Evolutionary conservation across 352 stramenopile species (phyloP), one percentile per base, ranked within the genome.

Genomic region (Thalassiosira hispida): DNA sequence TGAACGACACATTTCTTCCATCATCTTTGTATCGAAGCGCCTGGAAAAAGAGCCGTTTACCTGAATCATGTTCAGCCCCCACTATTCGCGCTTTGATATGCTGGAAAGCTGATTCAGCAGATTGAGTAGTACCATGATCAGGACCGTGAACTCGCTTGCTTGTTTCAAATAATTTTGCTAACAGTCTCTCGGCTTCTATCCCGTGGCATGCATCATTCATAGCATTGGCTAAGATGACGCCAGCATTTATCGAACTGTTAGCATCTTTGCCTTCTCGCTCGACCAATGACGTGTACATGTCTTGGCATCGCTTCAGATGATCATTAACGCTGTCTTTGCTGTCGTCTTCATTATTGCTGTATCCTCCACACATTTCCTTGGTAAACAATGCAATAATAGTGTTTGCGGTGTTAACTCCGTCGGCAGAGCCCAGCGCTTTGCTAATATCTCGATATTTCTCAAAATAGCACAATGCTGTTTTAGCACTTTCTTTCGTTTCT

Each of bases 141-240:
- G 57, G 23, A 27, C 27, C 27, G 22, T 23, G 31, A 33, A 47
- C 57, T 31, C 57, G 27, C 18, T 66, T 14, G 57, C 57, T 33
- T 52, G 11, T 52, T 9, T 2, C 18, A 29, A 2, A 31, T 16
- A 66, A 20, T 18, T 49, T 49, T 14, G 40, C 51, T 5, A 33
- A 25, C 2, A 66, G 57, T 31, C 20, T 66, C 27, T 47, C 27
- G 14, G 27, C 25, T 47, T 66, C 31, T 31, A 64, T 64, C 55
- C n/a, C 27, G 9, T 31, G 25, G 57, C 20, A 18, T 3, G 18
- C 11, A 5, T 23, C 20, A 14, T 8, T 5, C 1, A 51, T 12
- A 27, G 11, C 14, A n/a, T 3, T 23, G 57, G 31, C 33, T 20
- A 66, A 52, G 40, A 1, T 33, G n/a, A 60, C 6, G 8, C 27